phyloP scores from a whole-genome alignment of 148 eudicot species.

The Silene uniflora region DNA sequence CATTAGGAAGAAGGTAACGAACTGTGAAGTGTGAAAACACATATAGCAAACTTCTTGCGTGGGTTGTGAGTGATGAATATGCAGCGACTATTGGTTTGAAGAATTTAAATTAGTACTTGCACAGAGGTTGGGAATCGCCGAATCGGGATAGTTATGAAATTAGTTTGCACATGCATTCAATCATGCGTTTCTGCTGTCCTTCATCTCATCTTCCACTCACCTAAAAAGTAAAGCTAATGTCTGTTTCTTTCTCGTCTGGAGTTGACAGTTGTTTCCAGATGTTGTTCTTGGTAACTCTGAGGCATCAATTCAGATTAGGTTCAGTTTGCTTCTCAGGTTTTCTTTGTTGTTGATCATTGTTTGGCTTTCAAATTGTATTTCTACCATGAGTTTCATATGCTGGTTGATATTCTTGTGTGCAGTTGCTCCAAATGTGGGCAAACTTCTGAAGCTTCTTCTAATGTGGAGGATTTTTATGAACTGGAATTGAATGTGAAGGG shows the following conservation, averaged over 20 bases:
- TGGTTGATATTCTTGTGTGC: constrained; percentile 14
- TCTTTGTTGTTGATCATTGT: background rate
- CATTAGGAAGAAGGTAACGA: no score
- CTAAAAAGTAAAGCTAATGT: background rate
- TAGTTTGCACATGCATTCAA: no score
- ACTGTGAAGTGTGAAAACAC: no score
- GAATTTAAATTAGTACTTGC: no score
- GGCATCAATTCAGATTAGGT: background rate
- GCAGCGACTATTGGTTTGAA: no score
- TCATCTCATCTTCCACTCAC: background rate
- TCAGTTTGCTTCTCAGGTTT: constrained; percentile 6
- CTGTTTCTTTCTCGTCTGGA: background rate
- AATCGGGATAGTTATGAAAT: background rate
- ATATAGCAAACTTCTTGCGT: no score
- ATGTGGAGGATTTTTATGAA: constrained; percentile 91
- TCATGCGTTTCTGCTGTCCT: no score
- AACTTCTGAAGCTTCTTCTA: constrained; percentile 90
- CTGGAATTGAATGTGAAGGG: constrained; percentile 89
- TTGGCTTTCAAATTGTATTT: background rate
- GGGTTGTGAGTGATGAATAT: no score
- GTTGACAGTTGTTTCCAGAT: background rate
- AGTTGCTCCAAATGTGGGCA: constrained; percentile 91
- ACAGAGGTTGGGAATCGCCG: no score
- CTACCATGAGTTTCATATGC: background rate
- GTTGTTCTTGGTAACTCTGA: background rate